phyloP scores from a whole-genome alignment of 139 green algal genomes.

The Monoraphidium neglectum region DNA sequence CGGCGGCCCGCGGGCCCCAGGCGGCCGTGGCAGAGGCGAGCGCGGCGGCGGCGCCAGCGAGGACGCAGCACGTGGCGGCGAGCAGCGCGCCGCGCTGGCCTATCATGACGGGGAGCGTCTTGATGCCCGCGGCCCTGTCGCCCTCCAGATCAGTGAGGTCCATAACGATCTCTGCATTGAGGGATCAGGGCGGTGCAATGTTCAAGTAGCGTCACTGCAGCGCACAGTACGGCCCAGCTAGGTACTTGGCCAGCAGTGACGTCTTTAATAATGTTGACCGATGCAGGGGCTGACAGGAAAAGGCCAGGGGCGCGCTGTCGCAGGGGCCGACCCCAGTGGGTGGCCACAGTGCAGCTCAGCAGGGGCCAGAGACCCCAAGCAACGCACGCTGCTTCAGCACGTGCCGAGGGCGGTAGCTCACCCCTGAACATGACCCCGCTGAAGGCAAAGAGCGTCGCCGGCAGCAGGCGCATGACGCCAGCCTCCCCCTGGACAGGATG shows the following conservation, averaged over 20 bases:
- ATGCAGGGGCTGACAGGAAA: too few relatives aligned
- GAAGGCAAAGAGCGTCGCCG: slow-evolving; percentile 43
- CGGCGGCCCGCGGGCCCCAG: background rate
- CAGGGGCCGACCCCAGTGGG: too few relatives aligned
- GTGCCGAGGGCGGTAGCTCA: too few relatives aligned
- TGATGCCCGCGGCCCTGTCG: slow-evolving; percentile 46
- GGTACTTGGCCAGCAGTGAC: too few relatives aligned
- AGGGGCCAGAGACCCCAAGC: too few relatives aligned
- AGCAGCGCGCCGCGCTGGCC: slow-evolving; percentile 34
- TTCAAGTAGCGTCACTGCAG: too few relatives aligned
- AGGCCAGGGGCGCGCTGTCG: too few relatives aligned
- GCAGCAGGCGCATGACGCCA: slow-evolving; percentile 22
- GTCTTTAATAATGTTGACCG: too few relatives aligned
- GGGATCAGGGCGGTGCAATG: too few relatives aligned
- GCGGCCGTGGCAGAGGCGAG: background rate
- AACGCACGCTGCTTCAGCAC: too few relatives aligned
- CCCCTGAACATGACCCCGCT: slow-evolving; percentile 47
- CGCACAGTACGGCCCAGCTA: too few relatives aligned
- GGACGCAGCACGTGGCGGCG: background rate
- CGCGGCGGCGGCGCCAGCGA: background rate
- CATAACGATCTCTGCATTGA: slow-evolving; percentile 71
- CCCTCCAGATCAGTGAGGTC: slow-evolving; percentile 60
- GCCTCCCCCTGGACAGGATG: slow-evolving; percentile 28
- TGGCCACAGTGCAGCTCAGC: too few relatives aligned
- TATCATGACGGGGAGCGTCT: slow-evolving; percentile 59